Conservation (phyloP, 495 filamentous ascomycete species). For the Oleoguttula mirabilis region DNA sequence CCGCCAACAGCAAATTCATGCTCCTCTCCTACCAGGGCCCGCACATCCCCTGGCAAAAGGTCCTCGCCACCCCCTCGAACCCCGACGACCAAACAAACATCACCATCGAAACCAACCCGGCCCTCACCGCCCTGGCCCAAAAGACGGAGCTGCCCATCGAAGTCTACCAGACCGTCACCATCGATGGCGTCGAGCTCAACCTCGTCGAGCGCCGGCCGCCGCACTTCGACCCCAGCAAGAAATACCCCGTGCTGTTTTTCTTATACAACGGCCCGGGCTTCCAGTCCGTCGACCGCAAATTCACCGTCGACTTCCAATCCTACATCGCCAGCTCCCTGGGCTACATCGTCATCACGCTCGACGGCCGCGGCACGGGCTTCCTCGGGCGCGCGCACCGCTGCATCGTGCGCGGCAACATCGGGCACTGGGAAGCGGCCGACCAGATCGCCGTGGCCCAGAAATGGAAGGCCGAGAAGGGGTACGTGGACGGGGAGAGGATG, state of each 20-base stretch:
- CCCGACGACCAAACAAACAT: constrained; percentile 47
- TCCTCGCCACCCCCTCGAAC: constrained; percentile 70
- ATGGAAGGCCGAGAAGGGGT: constrained; percentile 61
- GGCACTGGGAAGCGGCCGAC: constrained; percentile 72
- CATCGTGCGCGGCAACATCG: constrained; percentile 70
- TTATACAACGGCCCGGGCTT: constrained; percentile 87
- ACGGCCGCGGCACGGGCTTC: constrained; percentile 85
- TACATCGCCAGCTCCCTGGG: constrained; percentile 76
- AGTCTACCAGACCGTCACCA: constrained; percentile 71
- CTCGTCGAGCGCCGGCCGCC: constrained; percentile 83
- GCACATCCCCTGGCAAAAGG: constrained; percentile 79
- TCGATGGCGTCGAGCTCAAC: constrained; percentile 68
- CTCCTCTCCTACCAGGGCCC: constrained; percentile 76
- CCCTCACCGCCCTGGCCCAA: constrained; percentile 53
- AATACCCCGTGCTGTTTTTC: constrained; percentile 88
- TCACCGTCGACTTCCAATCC: constrained; percentile 78
- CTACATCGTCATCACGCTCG: constrained; percentile 93
- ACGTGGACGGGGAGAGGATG: constrained; percentile 68
- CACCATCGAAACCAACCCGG: constrained; percentile 60
- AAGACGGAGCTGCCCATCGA: constrained; percentile 74
- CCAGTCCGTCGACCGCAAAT: constrained; percentile 71
- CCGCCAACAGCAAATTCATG: constrained; percentile 64
- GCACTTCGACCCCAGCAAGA: constrained; percentile 72
- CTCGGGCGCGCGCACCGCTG: constrained; percentile 75
- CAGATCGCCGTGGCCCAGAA: constrained; percentile 85